Evolutionary conservation across 129 eudicot genomes (phyloP).

Genomic region (Artemisia tridentata): DNA sequence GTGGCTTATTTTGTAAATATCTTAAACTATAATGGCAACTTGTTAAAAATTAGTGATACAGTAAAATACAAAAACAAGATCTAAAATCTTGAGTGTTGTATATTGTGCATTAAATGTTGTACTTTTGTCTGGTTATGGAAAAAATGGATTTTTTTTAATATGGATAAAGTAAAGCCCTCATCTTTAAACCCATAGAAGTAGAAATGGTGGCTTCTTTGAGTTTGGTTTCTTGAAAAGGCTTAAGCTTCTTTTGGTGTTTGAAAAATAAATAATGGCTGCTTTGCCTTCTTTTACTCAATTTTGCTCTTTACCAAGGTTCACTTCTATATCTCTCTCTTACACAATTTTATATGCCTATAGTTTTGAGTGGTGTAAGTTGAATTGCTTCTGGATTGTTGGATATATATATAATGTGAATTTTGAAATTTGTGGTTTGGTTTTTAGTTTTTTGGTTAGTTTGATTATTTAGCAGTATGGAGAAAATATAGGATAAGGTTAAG

Average conservation of each 20-base stretch:
- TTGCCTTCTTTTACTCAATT: constrained; percentile 62
- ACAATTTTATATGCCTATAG: neutral
- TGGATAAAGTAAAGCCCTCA: constrained; percentile 39
- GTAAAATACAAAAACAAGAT: constrained; percentile 14
- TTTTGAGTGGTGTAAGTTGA: constrained; percentile 7
- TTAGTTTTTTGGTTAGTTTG: neutral
- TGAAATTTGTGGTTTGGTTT: neutral
- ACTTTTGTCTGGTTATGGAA: constrained; percentile 4
- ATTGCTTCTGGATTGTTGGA: neutral
- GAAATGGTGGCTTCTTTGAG: constrained; percentile 29
- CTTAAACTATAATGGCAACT: constrained; percentile 8
- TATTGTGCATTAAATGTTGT: neutral
- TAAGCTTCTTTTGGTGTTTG: constrained; percentile 21
- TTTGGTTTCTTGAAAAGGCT: constrained; percentile 37
- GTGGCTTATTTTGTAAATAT: constrained; percentile 25
- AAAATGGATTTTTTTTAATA: constrained; percentile 17
- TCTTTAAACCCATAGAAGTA: constrained; percentile 38
- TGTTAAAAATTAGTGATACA: neutral
- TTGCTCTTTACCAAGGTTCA: constrained; percentile 64
- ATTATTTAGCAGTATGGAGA: neutral
- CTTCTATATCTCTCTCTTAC: constrained; percentile 13
- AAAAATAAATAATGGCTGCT: constrained; percentile 50
- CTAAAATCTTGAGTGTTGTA: constrained; percentile 23
- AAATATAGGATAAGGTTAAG: neutral
- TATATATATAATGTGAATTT: neutral